These are phyloP conservation scores for Serendipita indica DNA, from an alignment of 768 basidiomycete genomes.

Conservation along the genomic window DNA sequence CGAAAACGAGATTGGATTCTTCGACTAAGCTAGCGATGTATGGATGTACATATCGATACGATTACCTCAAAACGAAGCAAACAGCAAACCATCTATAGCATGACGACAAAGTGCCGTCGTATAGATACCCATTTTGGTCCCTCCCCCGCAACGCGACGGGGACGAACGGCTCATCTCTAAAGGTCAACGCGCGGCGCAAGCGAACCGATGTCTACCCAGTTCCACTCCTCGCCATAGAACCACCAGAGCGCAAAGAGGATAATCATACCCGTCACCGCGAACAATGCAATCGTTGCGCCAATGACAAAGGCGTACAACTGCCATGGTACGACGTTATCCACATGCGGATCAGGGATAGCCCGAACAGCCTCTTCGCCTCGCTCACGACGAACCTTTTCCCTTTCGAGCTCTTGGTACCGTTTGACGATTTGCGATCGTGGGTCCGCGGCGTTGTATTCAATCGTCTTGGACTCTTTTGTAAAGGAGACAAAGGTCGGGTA, in stretches of 20 bases:
- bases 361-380: constrained; percentile 12
- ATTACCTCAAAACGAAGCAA: too few species aligned
- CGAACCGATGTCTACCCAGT: neutral
- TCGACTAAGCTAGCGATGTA: too few species aligned
- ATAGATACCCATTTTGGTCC: too few species aligned
- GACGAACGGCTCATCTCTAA: too few species aligned
- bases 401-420: constrained; percentile 18
- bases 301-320: constrained; percentile 13
- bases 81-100: too few species aligned
- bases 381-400: constrained; percentile 15
- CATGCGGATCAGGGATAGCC: constrained; percentile 8
- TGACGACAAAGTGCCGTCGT: too few species aligned
- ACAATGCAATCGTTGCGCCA: neutral
- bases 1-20: too few species aligned
- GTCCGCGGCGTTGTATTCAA: constrained; percentile 21
- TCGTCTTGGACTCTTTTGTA: constrained; percentile 12
- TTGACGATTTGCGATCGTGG: constrained; percentile 23
- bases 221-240: constrained; percentile 7
- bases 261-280: constrained; percentile 8
- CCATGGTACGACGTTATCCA: constrained; percentile 10
- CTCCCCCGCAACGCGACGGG: too few species aligned
- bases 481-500: constrained; percentile 78
- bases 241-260: constrained; percentile 4
- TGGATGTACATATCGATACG: too few species aligned
- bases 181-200: too few species aligned